A percentile compares a stretch with the other conserved stretches of the same genome.
These are phyloP conservation scores for Trichoderma erinaceum DNA, from an alignment of 495 filamentous ascomycete genomes.

Conservation along the genomic window DNA sequence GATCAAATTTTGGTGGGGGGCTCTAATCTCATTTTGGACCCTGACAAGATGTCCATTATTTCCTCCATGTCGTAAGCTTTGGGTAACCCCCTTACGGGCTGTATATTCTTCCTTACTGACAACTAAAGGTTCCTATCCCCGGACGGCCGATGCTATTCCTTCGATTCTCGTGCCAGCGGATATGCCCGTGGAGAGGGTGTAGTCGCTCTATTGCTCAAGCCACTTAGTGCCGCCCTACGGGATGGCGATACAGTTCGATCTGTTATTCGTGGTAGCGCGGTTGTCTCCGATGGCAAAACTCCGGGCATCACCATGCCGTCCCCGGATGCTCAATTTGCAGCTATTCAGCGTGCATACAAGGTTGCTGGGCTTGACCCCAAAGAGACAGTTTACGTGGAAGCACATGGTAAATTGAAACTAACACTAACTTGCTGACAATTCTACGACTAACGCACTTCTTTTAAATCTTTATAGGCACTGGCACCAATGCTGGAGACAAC, in stretches of 20 bases:
- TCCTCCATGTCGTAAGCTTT: constrained; percentile 20
- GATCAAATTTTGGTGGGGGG: constrained; percentile 41
- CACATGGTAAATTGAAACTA: constrained; percentile 25
- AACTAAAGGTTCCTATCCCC: constrained; percentile 26
- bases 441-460: background rate
- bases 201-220: constrained; percentile 48
- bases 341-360: constrained; percentile 43
- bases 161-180: constrained; percentile 50
- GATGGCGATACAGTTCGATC: constrained; percentile 46
- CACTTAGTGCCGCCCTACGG: constrained; percentile 40
- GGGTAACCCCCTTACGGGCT: background rate
- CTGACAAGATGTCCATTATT: constrained; percentile 33
- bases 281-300: constrained; percentile 48
- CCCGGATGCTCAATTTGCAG: constrained; percentile 37
- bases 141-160: constrained; percentile 43
- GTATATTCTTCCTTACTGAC: background rate
- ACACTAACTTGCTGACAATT: constrained; percentile 47
- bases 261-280: constrained; percentile 46
- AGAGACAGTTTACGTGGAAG: constrained; percentile 42
- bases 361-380: constrained; percentile 35
- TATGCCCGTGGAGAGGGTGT: constrained; percentile 58
- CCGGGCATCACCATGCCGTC: constrained; percentile 48
- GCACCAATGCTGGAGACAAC: constrained; percentile 41
- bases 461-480: constrained; percentile 12
- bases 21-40: constrained; percentile 40